phyloP scores from a whole-genome alignment of 228 moss, liverwort and hornwort genomes.

The Sphagnum magellanicum region DNA sequence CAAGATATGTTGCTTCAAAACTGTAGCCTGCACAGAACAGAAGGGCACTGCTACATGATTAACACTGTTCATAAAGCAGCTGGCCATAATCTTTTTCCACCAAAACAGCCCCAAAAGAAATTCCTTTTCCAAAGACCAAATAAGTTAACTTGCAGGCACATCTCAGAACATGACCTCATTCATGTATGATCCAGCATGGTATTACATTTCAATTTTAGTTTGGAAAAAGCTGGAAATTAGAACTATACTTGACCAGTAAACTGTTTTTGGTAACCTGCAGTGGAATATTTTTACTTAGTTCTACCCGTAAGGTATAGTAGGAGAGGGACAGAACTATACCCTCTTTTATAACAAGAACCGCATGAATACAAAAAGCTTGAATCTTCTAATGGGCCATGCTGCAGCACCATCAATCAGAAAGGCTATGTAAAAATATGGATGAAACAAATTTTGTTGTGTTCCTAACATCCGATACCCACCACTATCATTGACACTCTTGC shows the following conservation, averaged over 20 bases:
- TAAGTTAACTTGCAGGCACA: too few relatives aligned
- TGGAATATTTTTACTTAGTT: neutral
- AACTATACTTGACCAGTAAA: too few relatives aligned
- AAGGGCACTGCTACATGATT: neutral
- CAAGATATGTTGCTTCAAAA: neutral
- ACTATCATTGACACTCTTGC: neutral
- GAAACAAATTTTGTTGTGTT: too few relatives aligned
- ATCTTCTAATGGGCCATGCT: neutral
- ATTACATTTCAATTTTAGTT: too few relatives aligned
- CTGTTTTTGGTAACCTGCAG: too few relatives aligned
- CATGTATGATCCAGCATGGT: too few relatives aligned
- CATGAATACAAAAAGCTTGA: neutral
- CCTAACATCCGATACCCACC: neutral
- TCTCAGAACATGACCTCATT: too few relatives aligned
- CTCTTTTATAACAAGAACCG: neutral
- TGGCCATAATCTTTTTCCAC: too few relatives aligned
- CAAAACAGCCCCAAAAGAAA: too few relatives aligned
- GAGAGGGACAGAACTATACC: neutral
- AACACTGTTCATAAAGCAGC: too few relatives aligned
- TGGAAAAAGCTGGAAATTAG: too few relatives aligned
- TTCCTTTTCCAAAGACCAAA: too few relatives aligned
- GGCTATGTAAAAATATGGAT: neutral
- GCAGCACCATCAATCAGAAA: neutral
- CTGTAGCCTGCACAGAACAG: neutral
- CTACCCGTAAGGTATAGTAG: neutral